phyloP scores from a whole-genome alignment of 2,329 filamentous ascomycete species.

The Tolypocladium ovalisporum region DNA sequence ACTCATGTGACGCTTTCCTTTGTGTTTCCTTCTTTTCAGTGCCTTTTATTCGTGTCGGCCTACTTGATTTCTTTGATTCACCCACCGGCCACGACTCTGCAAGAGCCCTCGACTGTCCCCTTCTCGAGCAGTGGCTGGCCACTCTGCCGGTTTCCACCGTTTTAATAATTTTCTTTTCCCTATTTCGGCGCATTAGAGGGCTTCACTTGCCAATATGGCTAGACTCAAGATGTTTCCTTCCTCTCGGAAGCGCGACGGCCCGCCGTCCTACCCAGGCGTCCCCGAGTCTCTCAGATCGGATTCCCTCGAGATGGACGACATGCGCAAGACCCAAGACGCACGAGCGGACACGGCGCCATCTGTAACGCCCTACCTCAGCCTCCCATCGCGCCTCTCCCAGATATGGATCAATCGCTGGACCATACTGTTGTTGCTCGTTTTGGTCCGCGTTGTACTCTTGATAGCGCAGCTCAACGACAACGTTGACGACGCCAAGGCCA shows the following conservation, averaged over 20 bases:
- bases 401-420: constrained; percentile 98
- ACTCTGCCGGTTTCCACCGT: not conserved
- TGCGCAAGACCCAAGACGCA: constrained; percentile 18
- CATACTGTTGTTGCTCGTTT: constrained; percentile 73
- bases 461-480: constrained; percentile 62
- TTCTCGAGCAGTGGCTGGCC: not conserved
- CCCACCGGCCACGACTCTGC: not conserved
- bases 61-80: constrained; percentile 1
- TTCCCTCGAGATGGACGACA: constrained; percentile 23
- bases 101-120: not conserved
- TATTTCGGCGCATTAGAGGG: not conserved
- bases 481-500: constrained; percentile 61
- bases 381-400: constrained; percentile 83
- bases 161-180: not conserved
- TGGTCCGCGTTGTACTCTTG: constrained; percentile 70
- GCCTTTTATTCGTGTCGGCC: not conserved
- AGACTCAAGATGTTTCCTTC: constrained; percentile 25
- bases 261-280: constrained; percentile 22
- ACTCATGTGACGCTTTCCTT: not conserved
- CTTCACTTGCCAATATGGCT: constrained; percentile 2
- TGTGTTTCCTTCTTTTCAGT: not conserved
- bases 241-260: constrained; percentile 20
- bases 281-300: constrained; percentile 25
- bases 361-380: constrained; percentile 83
- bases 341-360: constrained; percentile 50